Evolutionary conservation across 352 stramenopile species (phyloP), one percentile per base, ranked within the genome.

Genomic region (Pythium sp.): DNA sequence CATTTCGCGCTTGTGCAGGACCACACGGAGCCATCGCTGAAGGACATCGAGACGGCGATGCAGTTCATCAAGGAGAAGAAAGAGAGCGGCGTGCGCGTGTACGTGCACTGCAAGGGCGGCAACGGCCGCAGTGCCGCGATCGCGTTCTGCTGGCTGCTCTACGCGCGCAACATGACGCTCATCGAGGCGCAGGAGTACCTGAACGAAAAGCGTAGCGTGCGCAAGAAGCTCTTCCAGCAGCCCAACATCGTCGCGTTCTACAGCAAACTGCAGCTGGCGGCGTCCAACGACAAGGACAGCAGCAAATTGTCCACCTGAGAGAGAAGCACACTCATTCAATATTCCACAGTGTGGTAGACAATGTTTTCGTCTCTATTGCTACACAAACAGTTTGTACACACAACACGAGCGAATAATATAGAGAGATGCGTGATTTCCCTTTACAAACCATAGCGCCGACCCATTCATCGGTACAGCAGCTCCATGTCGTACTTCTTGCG

Each of bases 31-130:
- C 90, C 89, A 22, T 86, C 84, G 2, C 64, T 95, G 1, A 74
- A 73, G 36, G 79, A 87, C 47, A 68, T 97, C 26, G 69, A 91
- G 65, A 74, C 74, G 9, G 91, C 89, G 8, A 87, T 98, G 34
- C 75, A 80, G 15, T 98, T 98, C 65, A 98, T 98, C 67, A 55
- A 92, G 66, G 77, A 94, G 58, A 90, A 98, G 69, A 79, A 92
- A 51, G 70, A 84, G 28, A 74, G 77, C 61, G 94, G 94, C 26
- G 90, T 92, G 41, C 80, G 87, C 34, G 96, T 98, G n/a, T 98
- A 98, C 68, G 93, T 99, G 56, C 97, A 99, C 73, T 99, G 97
- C 82, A 97, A 98, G 77, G 92, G 93, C 41, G 97, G 97, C 41
- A 96, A 98, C 69, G 97, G 97, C n/a, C 86, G 97, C 58, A 97